Conservation (phyloP, 2,329 filamentous ascomycete genomes). For the Blumeriella jaapii region DNA sequence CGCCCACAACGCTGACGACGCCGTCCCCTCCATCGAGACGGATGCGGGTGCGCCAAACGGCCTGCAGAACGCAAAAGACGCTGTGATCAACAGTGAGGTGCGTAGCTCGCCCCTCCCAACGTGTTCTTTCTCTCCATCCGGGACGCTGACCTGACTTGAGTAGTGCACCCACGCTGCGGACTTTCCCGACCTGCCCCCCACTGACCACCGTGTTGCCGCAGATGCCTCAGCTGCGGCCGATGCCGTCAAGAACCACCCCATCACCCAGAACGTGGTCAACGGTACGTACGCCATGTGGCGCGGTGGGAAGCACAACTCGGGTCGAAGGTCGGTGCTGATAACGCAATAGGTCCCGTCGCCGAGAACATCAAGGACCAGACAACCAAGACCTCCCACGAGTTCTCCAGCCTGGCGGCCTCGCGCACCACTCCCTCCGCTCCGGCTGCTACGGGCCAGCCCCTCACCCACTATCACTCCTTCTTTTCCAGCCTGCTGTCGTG, state of each 20-base stretch:
- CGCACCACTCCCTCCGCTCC: constrained; percentile 42
- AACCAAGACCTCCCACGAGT: constrained; percentile 43
- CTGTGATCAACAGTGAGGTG: constrained; percentile 23
- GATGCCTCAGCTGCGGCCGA: constrained; percentile 25
- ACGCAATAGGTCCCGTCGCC: constrained; percentile 41
- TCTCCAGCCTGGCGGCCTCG: constrained; percentile 45
- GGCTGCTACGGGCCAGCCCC: constrained; percentile 48
- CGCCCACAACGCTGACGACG: constrained; percentile 12
- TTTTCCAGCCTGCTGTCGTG: constrained; percentile 59
- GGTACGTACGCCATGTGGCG: no score
- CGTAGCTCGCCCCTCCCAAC: constrained; percentile 3
- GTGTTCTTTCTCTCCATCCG: constrained; percentile 10
- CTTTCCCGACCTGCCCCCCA: constrained; percentile 7
- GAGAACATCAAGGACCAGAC: constrained; percentile 46
- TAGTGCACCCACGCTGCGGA: constrained; percentile 16
- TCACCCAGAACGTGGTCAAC: constrained; percentile 25
- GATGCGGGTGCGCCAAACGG: no score
- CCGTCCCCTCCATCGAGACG: constrained; percentile 21
- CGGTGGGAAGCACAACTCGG: no score
- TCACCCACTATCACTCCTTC: constrained; percentile 61
- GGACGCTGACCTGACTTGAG: constrained; percentile 13
- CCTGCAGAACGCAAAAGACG: constrained; percentile 18
- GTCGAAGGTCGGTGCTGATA: constrained; percentile 9
- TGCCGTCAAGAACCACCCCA: constrained; percentile 25
- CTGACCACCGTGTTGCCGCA: constrained; percentile 21